Evolutionary conservation across 2,329 filamentous ascomycete species (phyloP), one percentile per base, ranked within the genome.

Genomic region (Aschersonia sp.): DNA sequence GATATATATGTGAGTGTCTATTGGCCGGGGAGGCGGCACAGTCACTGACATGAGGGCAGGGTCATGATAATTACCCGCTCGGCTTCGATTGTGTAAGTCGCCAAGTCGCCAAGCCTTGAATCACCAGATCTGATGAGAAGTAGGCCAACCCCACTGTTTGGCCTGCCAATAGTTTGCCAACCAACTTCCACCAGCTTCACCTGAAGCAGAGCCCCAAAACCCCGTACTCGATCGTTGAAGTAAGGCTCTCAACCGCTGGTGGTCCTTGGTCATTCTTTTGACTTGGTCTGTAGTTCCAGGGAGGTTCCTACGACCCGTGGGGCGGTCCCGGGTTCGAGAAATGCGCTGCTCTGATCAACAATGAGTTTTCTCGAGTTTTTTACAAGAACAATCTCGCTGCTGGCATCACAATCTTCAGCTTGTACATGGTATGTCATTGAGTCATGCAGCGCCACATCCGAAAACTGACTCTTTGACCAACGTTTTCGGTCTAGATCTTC

Each of bases 361-460:
- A 80, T n/a, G 82, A 88, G 54, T 87, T 87, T 51, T 78, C 84
- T 51, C 70, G 84, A 12, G 80, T 92, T 0, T 87, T 88, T 58
- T 85, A 87, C 62, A 90, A 89, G 70, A 86, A 87, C 54, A 71
- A 79, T 46, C 76, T 81, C 46, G 77, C 77, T 39, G 76, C 81
- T 12, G 81, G 79, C 0, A 73, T 81, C 3, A 78, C 75, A 0
- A 76, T 90, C 6, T 67, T 87, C 49, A 88, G 81, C 54, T 57
- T 87, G 1, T 89, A 88, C 60, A 89, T 89, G 85, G 78, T 79
- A 58, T 53, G 46, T 1, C 12, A 41, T 8, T 10, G 35, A 12
- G 12, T 41, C 9, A 11, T 41, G 11, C 2, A 41, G 14, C 10
- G 11, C 9, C 7, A 41, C 12, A 3, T 12, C 8, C 14, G 11